phyloP scores from a whole-genome alignment of 441 rosid species.

The Theobroma grandiflorum region DNA sequence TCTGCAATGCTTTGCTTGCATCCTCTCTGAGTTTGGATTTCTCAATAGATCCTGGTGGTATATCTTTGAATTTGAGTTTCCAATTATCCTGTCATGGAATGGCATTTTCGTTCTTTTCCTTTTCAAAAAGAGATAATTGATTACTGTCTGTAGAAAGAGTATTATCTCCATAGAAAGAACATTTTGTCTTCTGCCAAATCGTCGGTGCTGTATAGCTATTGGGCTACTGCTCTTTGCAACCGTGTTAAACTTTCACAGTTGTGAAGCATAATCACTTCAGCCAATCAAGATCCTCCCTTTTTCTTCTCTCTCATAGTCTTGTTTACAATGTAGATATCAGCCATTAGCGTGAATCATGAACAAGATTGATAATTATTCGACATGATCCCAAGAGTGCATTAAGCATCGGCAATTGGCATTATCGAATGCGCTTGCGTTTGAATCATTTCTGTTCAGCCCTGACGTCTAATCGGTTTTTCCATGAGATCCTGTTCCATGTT shows the following conservation, averaged over 20 bases:
- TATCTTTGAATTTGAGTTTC: background rate
- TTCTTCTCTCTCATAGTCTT: background rate
- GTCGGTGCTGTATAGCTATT: background rate
- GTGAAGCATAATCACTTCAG: slow-evolving; percentile 2
- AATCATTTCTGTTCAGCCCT: slow-evolving; percentile 4
- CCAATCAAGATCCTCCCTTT: background rate
- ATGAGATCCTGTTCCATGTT: background rate
- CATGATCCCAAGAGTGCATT: background rate
- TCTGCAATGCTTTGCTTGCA: background rate
- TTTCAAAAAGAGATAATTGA: background rate
- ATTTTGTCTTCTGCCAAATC: background rate
- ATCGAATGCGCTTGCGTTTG: background rate
- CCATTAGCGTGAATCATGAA: background rate
- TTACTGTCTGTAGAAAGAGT: too few relatives aligned
- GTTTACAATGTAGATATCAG: background rate
- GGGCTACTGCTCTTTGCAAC: background rate
- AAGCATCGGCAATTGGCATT: slow-evolving; percentile 2
- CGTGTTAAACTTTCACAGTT: background rate
- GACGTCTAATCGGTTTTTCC: slow-evolving; percentile 6
- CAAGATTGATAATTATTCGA: background rate
- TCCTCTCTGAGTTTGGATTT: background rate
- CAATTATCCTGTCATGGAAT: background rate
- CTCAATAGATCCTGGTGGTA: too few relatives aligned
- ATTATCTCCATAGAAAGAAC: too few relatives aligned
- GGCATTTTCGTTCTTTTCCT: background rate